phyloP scores from a whole-genome alignment of 805 yeast species.

The Wickerhamomyces rabaulensis region DNA sequence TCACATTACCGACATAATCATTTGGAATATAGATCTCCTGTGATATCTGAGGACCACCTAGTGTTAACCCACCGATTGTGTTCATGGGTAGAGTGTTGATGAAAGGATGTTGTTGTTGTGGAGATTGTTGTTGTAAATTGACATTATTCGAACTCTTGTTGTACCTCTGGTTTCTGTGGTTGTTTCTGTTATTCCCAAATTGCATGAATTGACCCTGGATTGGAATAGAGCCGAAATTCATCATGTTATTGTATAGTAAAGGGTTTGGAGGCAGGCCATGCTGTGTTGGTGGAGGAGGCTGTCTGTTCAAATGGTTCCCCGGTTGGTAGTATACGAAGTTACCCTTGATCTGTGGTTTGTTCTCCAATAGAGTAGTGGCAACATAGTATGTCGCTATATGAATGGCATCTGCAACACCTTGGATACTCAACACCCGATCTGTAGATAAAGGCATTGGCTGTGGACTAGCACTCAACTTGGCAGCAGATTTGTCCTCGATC shows the following conservation, averaged over 20 bases:
- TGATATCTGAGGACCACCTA: conserved; percentile 34
- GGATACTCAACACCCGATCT: conserved; percentile 64
- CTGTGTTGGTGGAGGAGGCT: conserved; percentile 1
- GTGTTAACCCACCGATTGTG: background rate
- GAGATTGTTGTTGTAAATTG: background rate
- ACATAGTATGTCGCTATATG: conserved; percentile 78
- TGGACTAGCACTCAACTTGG: conserved; percentile 68
- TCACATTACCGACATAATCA: conserved; percentile 74
- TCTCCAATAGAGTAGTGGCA: conserved; percentile 61
- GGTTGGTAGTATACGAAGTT: conserved; percentile 59
- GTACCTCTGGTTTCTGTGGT: background rate
- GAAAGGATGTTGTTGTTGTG: background rate
- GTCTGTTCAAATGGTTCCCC: conserved; percentile 9
- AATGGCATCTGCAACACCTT: conserved; percentile 82
- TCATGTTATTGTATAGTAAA: conserved; percentile 4
- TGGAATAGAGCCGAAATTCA: conserved; percentile 8
- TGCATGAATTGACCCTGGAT: conserved; percentile 5
- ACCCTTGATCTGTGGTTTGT: conserved; percentile 44
- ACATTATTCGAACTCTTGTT: background rate
- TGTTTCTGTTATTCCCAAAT: background rate
- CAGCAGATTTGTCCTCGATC: conserved; percentile 78
- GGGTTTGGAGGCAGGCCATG: conserved; percentile 15
- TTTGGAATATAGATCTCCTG: conserved; percentile 76
- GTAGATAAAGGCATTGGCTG: conserved; percentile 69
- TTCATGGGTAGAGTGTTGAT: background rate